phyloP scores from a whole-genome alignment of 257 asterid genomes.

The Parsonsia alboflavescens region DNA sequence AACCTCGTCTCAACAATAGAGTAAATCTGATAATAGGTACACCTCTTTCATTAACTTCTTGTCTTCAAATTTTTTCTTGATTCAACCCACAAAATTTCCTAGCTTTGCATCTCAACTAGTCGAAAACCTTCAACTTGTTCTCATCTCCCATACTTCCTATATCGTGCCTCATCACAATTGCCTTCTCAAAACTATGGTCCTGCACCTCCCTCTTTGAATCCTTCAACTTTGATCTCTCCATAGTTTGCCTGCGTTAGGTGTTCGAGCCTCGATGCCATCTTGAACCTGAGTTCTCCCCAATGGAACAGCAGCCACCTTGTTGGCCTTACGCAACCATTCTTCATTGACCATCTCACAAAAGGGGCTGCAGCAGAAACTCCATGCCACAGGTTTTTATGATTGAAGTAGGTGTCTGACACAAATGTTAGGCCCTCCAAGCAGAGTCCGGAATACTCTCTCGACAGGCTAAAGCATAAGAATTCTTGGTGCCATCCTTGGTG shows the following conservation, averaged over 20 bases:
- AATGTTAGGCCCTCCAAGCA: conserved; percentile 35
- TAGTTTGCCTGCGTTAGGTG: conserved; percentile 18
- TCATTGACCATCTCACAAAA: conserved; percentile 35
- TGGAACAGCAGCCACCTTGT: conserved; percentile 34
- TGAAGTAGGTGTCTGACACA: conserved; percentile 29
- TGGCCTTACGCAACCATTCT: conserved; percentile 27
- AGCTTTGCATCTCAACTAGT: conserved; percentile 31
- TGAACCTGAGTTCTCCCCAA: conserved; percentile 30
- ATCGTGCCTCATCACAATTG: conserved; percentile 35
- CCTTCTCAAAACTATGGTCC: conserved; percentile 40
- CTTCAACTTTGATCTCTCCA: conserved; percentile 29
- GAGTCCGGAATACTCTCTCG: conserved; percentile 28
- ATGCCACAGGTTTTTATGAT: conserved; percentile 35
- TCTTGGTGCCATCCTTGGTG: conserved; percentile 25
- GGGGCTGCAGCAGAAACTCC: conserved; percentile 31
- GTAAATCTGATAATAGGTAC: conserved; percentile 28
- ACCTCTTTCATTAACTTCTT: conserved; percentile 19
- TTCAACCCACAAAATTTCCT: conserved; percentile 26
- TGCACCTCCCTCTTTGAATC: conserved; percentile 20
- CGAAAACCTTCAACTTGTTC: conserved; percentile 24
- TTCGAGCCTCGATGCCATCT: conserved; percentile 35
- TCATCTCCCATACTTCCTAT: conserved; percentile 23
- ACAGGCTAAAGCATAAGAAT: conserved; percentile 38
- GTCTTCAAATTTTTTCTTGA: conserved; percentile 13
- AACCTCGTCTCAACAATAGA: conserved; percentile 30